These are phyloP conservation scores for Alliaria petiolata DNA, from an alignment of 345 rosid species.

Conservation along the genomic window DNA sequence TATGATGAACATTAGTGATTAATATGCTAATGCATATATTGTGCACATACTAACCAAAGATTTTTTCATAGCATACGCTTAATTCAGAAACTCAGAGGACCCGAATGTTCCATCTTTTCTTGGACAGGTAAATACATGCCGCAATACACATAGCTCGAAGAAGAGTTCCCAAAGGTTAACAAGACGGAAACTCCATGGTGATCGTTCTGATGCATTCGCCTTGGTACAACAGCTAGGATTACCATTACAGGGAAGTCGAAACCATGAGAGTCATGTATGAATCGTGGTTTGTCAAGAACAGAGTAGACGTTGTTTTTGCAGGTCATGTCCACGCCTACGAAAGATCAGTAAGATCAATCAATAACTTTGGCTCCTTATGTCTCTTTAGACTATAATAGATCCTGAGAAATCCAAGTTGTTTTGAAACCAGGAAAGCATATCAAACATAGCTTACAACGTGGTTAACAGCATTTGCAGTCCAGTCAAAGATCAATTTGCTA, in stretches of 20 bases:
- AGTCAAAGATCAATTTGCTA: constrained; percentile 60
- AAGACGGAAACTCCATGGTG: constrained; percentile 89
- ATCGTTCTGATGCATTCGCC: constrained; percentile 79
- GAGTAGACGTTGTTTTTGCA: constrained; percentile 81
- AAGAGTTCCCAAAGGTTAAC: constrained; percentile 77
- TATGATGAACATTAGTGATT: too few species aligned
- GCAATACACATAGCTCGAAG: constrained; percentile 66
- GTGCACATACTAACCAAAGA: too few species aligned
- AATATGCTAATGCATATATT: too few species aligned
- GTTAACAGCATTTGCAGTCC: constrained; percentile 60
- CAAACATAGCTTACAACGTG: constrained; percentile 69
- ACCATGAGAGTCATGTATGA: constrained; percentile 94
- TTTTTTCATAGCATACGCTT: not conserved
- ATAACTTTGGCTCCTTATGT: not conserved
- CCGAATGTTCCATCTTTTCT: not conserved
- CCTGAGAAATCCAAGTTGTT: not conserved
- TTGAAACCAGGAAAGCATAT: constrained; percentile 67
- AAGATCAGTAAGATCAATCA: constrained; percentile 77
- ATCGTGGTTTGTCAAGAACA: constrained; percentile 66
- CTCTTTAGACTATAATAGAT: not conserved
- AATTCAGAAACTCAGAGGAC: not conserved
- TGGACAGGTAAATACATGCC: constrained; percentile 74
- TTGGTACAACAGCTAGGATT: constrained; percentile 90
- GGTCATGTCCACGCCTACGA: constrained; percentile 97
- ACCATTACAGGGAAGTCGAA: constrained; percentile 97